These are phyloP conservation scores for Solanum virginianum DNA, from an alignment of 257 asterid genomes.

Conservation along the genomic window DNA sequence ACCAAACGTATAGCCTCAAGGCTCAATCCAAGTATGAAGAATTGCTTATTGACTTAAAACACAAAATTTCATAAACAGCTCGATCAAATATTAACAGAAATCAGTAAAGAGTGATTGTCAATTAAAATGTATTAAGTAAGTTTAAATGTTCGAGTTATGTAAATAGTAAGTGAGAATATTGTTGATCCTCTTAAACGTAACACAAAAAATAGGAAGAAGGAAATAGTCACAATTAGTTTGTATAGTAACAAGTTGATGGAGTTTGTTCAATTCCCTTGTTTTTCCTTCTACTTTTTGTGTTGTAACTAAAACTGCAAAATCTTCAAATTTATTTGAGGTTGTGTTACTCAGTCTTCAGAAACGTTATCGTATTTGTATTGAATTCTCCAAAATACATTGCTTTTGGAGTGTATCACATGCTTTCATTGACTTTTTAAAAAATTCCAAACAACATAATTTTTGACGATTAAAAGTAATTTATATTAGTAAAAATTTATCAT, in stretches of 20 bases:
- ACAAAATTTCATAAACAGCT: slow-evolving; percentile 1
- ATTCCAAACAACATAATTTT: background rate
- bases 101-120: slow-evolving; percentile 24
- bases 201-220: background rate
- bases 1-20: background rate
- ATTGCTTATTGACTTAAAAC: slow-evolving; percentile 14
- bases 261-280: background rate
- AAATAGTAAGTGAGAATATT: background rate
- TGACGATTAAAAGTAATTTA: background rate
- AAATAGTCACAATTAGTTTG: background rate
- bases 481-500: background rate
- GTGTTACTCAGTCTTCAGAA: background rate
- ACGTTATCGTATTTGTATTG: fast-evolving
- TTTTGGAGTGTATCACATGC: background rate
- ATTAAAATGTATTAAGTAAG: background rate
- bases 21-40: slow-evolving; percentile 14
- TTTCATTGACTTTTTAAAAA: background rate
- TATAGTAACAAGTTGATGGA: background rate
- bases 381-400: background rate
- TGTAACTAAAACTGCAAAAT: background rate
- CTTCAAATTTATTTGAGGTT: background rate
- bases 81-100: slow-evolving; percentile 19
- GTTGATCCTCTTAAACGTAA: background rate
- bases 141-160: background rate
- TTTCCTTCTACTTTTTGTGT: background rate